These are phyloP conservation scores for Orychophragmus violaceus DNA, from an alignment of 345 rosid genomes.

Conservation along the genomic window DNA sequence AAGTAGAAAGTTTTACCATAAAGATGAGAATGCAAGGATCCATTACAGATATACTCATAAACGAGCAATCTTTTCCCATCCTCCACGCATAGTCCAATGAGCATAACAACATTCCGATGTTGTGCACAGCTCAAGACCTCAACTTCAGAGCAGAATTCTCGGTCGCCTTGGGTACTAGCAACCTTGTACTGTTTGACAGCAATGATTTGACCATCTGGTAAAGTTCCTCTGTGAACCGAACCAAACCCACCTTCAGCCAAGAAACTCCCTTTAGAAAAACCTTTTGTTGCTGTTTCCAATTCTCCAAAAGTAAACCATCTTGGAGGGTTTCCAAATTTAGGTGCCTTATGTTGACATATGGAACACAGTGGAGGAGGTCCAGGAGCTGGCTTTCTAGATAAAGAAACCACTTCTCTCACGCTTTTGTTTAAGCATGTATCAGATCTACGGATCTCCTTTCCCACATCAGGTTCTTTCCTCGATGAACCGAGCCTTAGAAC, in stretches of 20 bases:
- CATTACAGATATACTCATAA: slow-evolving; percentile 90
- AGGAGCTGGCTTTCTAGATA: slow-evolving; percentile 65
- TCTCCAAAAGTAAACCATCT: slow-evolving; percentile 87
- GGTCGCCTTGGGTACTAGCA: slow-evolving; percentile 96
- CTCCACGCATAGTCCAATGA: slow-evolving; percentile 86
- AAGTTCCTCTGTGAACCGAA: slow-evolving; percentile 81
- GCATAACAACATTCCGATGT: slow-evolving; percentile 92
- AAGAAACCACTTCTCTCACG: slow-evolving; percentile 82
- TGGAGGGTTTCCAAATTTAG: slow-evolving; percentile 92
- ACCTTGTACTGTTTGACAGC: slow-evolving; percentile 94
- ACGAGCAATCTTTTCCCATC: slow-evolving; percentile 85
- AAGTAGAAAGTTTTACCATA: slow-evolving; percentile 53
- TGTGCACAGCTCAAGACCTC: slow-evolving; percentile 98
- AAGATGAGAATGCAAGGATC: slow-evolving; percentile 88
- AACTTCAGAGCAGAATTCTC: slow-evolving; percentile 95
- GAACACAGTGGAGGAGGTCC: slow-evolving; percentile 98
- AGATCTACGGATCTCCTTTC: slow-evolving; percentile 36
- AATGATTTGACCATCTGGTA: slow-evolving; percentile 77
- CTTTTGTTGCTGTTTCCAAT: slow-evolving; percentile 73
- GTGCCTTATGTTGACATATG: slow-evolving; percentile 85
- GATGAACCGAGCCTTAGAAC: slow-evolving; percentile 44
- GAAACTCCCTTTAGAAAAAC: slow-evolving; percentile 79
- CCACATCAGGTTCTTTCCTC: slow-evolving; percentile 46
- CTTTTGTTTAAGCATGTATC: slow-evolving; percentile 64
- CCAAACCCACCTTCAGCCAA: slow-evolving; percentile 99